These are phyloP conservation scores for Scedosporium boydii DNA, from an alignment of 2,329 filamentous ascomycete genomes.

Conservation along the genomic window DNA sequence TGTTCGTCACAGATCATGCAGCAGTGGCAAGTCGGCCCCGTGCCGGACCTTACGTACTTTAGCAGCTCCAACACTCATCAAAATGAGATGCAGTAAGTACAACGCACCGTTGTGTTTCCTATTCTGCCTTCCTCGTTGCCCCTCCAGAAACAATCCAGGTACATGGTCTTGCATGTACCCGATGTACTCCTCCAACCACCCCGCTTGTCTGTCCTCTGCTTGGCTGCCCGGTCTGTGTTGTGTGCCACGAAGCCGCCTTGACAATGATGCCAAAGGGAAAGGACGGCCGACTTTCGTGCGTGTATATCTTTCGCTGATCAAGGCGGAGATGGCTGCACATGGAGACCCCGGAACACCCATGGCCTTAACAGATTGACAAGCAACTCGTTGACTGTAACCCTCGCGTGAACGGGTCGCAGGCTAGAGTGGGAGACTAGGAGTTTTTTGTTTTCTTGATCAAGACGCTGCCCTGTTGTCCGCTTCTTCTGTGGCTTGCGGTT, in stretches of 20 bases:
- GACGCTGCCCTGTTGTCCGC: not conserved
- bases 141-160: constrained; percentile 3
- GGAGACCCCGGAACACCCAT: not conserved
- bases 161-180: constrained; percentile 6
- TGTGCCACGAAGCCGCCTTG: not conserved
- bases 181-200: constrained; percentile 8
- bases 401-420: not conserved
- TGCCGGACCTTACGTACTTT: constrained; percentile 50
- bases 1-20: constrained; percentile 40
- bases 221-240: constrained; percentile 3
- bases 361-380: not conserved
- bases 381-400: not conserved
- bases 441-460: not conserved
- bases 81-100: constrained; percentile 50
- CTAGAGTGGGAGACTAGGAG: not conserved
- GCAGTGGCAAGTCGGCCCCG: constrained; percentile 52
- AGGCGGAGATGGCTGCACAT: not conserved
- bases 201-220: constrained; percentile 4
- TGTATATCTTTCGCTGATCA: not conserved
- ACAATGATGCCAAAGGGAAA: not conserved
- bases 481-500: not conserved
- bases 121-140: constrained; percentile 21
- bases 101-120: constrained; percentile 17
- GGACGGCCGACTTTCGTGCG: not conserved
- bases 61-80: constrained; percentile 37